Evolutionary conservation across 2,329 filamentous ascomycete species (phyloP), one percentile per base, ranked within the genome.

Genomic region (Fusarium sp.): DNA sequence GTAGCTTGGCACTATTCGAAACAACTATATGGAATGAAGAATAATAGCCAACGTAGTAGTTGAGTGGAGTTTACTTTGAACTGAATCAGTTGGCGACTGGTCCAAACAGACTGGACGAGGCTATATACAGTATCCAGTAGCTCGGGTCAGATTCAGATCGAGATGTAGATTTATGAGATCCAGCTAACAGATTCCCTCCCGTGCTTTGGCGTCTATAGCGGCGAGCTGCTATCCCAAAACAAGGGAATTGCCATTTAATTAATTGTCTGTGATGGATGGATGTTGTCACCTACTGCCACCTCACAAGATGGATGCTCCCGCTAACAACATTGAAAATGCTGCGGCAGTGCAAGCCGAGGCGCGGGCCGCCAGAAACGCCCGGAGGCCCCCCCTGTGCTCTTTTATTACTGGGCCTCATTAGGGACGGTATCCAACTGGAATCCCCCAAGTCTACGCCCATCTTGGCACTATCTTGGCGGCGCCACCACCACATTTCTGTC

Each of bases 391-490:
- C 37, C 56, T 61, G 57, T 37, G 35, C 30, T 35, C 23, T 59
- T 18, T 32, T 32, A 52, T 52, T 52, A 52, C 48, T 52, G 48
- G 48, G 48, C 11, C 48, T 52, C 10, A 32, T 32, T 52, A 32
- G 48, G 48, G 48, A 52, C 48, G 16, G 48, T 41, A 59, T 39
- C 34, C 56, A 39, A 59, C 56, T 59, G 20, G 25, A 65, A 41
- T 52, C 59, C 45, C 45, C 61, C 45, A 54, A 54, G 30, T 54
- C n/a, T 41, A 63, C 50, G 14, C 50, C 71, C 62, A 62, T 45
- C 72, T 73, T 73, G 57, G 57, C 67, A 34, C 54, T 14, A 67
- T 45, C 64, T 72, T 72, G 72, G 72, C 73, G 52, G 70, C 60
- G 73, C 73, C 73, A 75, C 70, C 32, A 39, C 52, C 39, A 25